Percentiles rank a stretch among this genome's conserved stretches.
These are phyloP conservation scores for Cyberlindnera veronae DNA, from an alignment of 805 yeast species.

Conservation along the genomic window DNA sequence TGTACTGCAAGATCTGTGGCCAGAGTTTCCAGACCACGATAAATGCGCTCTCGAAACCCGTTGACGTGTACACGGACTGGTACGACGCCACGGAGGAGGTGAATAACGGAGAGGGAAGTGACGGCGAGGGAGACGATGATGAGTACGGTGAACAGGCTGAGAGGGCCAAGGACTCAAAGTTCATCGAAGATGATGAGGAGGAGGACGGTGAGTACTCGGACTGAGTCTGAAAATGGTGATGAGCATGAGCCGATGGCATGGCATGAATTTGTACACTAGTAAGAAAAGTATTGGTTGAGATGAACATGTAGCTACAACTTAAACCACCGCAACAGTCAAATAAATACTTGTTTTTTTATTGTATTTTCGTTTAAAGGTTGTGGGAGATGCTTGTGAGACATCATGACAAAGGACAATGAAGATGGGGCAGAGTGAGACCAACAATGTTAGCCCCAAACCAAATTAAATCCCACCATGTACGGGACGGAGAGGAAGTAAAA, in stretches of 20 bases:
- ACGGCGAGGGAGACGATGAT: constrained; percentile 31
- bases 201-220: constrained; percentile 28
- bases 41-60: constrained; percentile 75
- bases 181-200: constrained; percentile 22
- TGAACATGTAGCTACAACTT: too few relatives aligned
- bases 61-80: constrained; percentile 96
- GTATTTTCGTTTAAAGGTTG: background rate
- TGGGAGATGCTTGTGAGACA: background rate
- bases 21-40: constrained; percentile 88
- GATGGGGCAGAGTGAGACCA: background rate
- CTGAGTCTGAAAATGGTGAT: too few relatives aligned
- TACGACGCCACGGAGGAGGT: constrained; percentile 88
- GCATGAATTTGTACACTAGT: too few relatives aligned
- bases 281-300: too few relatives aligned
- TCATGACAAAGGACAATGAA: background rate
- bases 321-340: background rate
- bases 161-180: constrained; percentile 4
- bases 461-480: too few relatives aligned
- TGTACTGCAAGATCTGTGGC: constrained; percentile 91
- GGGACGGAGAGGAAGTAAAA: background rate
- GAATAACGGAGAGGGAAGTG: constrained; percentile 34
- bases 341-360: constrained; percentile 2
- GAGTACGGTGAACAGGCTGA: constrained; percentile 15
- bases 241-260: too few relatives aligned
- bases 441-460: too few relatives aligned